Conservation (phyloP, 371 early-diverging fungal genomes). For the Rhizopus stolonifer region DNA sequence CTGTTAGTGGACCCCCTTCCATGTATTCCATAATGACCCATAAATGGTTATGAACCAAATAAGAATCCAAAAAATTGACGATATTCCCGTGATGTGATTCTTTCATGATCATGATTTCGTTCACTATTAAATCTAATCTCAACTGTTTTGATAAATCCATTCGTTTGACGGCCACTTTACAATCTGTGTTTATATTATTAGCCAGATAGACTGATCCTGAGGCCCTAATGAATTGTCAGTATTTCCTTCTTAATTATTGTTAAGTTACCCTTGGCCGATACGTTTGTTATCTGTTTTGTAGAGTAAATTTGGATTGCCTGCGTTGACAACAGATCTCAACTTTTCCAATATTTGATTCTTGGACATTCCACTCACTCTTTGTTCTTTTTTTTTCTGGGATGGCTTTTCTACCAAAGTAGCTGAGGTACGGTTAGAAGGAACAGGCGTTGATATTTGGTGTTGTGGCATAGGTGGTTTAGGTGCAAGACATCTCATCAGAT, state of each 20-base stretch:
- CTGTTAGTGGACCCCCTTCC: constrained; percentile 96
- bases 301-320: constrained; percentile 77
- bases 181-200: constrained; percentile 55
- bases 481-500: constrained; percentile 8
- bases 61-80: constrained; percentile 93
- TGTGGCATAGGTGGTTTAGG: constrained; percentile 19
- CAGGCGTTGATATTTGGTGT: constrained; percentile 31
- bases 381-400: constrained; percentile 38
- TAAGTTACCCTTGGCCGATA: constrained; percentile 89
- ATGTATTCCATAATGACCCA: constrained; percentile 99
- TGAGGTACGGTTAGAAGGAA: constrained; percentile 14
- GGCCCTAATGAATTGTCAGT: constrained; percentile 54
- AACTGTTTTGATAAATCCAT: constrained; percentile 94
- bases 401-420: background rate
- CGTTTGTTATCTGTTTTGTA: constrained; percentile 88
- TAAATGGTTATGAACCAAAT: constrained; percentile 80
- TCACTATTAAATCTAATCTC: constrained; percentile 91
- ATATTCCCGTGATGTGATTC: constrained; percentile 95
- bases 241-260: background rate
- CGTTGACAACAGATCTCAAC: constrained; percentile 73
- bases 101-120: constrained; percentile 96
- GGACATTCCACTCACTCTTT: constrained; percentile 76
- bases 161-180: constrained; percentile 92
- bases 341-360: constrained; percentile 90
- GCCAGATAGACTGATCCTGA: constrained; percentile 94